Evolutionary conservation across 306 rosid species (phyloP).

Genomic region (Quercus aquifolioides): DNA sequence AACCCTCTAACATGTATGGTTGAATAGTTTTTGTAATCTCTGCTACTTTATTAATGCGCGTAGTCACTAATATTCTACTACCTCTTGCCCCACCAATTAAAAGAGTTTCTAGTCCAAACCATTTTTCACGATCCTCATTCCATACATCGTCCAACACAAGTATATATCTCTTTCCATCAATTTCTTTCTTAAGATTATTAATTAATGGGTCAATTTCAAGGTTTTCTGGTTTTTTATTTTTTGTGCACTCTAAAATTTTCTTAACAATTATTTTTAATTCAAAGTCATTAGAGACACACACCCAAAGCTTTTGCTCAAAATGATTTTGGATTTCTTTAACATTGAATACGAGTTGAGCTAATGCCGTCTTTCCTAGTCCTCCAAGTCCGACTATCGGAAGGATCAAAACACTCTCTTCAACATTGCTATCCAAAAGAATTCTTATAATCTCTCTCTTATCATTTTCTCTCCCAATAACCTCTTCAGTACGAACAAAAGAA

Average conservation of each 20-base stretch:
- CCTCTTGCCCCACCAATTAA: no score
- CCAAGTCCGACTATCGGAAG: not conserved
- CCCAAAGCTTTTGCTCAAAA: not conserved
- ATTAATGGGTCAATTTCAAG: not conserved
- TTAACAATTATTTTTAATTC: not conserved
- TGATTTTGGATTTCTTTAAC: not conserved
- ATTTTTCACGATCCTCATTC: no score
- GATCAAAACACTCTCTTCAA: not conserved
- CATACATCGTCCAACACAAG: no score
- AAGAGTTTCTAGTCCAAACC: no score
- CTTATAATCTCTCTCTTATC: not conserved
- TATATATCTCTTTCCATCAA: no score
- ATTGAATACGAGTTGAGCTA: not conserved
- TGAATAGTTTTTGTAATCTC: not conserved
- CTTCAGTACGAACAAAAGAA: not conserved
- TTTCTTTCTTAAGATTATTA: not conserved
- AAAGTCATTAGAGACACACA: no score
- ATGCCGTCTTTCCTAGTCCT: not conserved
- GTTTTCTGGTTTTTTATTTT: not conserved
- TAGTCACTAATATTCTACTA: not conserved
- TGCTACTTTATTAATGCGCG: not conserved
- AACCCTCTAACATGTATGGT: not conserved
- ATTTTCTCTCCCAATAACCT: not conserved
- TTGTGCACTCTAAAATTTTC: not conserved
- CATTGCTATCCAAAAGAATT: not conserved